phyloP scores from a whole-genome alignment of 345 rosid species.

The Crucihimalaya himalaica region DNA sequence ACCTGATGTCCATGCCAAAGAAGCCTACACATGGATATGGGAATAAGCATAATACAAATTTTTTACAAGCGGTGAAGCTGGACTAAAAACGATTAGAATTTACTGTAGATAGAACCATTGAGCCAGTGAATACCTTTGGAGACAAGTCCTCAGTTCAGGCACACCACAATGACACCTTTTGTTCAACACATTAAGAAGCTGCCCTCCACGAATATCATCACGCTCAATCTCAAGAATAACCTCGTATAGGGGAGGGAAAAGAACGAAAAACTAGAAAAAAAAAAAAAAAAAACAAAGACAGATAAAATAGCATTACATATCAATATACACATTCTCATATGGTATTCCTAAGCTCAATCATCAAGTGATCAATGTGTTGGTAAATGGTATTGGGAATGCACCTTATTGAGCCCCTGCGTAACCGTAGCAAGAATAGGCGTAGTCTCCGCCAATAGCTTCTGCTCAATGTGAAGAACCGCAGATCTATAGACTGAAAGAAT shows the following conservation, averaged over 20 bases:
- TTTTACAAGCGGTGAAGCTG: background rate
- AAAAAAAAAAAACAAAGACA: conserved; percentile 9
- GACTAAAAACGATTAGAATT: background rate
- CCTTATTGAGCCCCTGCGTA: conserved; percentile 95
- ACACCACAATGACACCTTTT: conserved; percentile 95
- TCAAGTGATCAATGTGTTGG: background rate
- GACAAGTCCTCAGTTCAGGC: conserved; percentile 91
- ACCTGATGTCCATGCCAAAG: conserved; percentile 99
- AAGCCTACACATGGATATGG: conserved; percentile 57
- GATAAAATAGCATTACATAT: background rate
- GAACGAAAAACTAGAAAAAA: conserved; percentile 66
- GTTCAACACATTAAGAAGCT: conserved; percentile 81
- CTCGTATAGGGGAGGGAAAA: conserved; percentile 86
- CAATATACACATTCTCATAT: background rate
- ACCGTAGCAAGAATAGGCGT: conserved; percentile 80
- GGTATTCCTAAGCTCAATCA: background rate
- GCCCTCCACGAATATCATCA: conserved; percentile 86
- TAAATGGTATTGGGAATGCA: conserved; percentile 12
- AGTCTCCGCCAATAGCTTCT: conserved; percentile 73
- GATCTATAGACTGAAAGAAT: conserved; percentile 80
- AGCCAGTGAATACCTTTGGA: conserved; percentile 64
- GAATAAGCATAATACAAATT: background rate
- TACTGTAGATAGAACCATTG: background rate
- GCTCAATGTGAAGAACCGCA: conserved; percentile 91
- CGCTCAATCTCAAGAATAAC: conserved; percentile 90